These are phyloP conservation scores for Pyronema omphalodes DNA, from an alignment of 495 filamentous ascomycete genomes.

Conservation along the genomic window DNA sequence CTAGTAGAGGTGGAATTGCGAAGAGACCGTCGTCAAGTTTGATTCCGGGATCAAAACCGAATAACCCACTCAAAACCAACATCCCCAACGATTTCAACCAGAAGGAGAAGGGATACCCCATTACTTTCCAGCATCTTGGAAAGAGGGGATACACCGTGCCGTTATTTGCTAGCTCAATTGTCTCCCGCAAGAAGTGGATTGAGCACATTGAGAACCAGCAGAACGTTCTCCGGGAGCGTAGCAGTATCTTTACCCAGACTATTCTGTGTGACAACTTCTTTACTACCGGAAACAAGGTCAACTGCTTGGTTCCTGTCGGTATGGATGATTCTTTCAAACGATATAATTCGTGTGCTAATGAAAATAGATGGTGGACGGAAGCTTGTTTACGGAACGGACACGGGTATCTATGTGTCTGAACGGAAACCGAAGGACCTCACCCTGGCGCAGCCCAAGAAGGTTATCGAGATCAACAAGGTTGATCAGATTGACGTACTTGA, in stretches of 20 bases:
- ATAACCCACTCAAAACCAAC: constrained; percentile 12
- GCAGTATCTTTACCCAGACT: constrained; percentile 84
- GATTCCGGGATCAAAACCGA: constrained; percentile 46
- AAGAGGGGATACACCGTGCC: constrained; percentile 87
- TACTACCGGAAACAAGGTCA: constrained; percentile 60
- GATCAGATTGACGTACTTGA: constrained; percentile 94
- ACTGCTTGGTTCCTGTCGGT: constrained; percentile 82
- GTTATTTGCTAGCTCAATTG: constrained; percentile 66
- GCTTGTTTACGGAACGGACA: constrained; percentile 81
- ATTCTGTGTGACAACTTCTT: constrained; percentile 77
- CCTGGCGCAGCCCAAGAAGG: constrained; percentile 52
- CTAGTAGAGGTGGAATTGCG: constrained; percentile 46
- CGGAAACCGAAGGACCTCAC: constrained; percentile 64
- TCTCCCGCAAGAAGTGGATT: constrained; percentile 80
- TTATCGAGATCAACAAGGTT: constrained; percentile 71
- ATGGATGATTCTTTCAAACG: constrained; percentile 29
- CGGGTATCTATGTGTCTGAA: constrained; percentile 78
- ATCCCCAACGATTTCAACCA: constrained; percentile 28
- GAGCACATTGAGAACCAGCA: constrained; percentile 88
- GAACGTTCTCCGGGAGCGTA: constrained; percentile 59
- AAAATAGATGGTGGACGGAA: constrained; percentile 76
- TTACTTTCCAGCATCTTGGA: constrained; percentile 97
- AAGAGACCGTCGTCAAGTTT: constrained; percentile 84
- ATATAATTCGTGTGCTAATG: constrained; percentile 6
- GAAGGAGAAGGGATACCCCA: constrained; percentile 67